Base-by-base conservation (phyloP, 257 asterid species). In the Nicotiana otophora region DNA sequence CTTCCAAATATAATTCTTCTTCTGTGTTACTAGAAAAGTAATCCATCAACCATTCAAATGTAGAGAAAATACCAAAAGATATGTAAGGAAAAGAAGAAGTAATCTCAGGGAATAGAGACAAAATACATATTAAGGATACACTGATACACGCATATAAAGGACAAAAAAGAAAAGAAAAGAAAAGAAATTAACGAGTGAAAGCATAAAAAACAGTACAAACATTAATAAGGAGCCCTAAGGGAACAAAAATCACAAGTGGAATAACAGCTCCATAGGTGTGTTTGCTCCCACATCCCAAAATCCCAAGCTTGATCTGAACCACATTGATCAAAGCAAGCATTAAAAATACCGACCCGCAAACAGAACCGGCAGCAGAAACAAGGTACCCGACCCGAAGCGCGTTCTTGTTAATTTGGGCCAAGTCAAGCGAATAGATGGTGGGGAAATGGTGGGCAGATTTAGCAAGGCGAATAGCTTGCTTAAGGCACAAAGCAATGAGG, bases 241-340 rank as follows among this genome's bases (percentile, higher is more conserved):
- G 96, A 16, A 94, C 98, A 77, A 95, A 84, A 39, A 91, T 87
- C 4, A 95, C 84, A 34, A 95, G 94, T 1, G 98, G 98, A 82
- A 91, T 89, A 78, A 95, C 93, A 31, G 97, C 98, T 28, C 90
- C 98, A 74, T 90, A 90, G 30, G 89, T 93, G 33, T 94, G 92
- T 36, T 84, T 33, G 64, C 90, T 88, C 33, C 97, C 98, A 84
- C 99, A 94, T 2, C 92, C 92, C 82, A 95, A 85, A 67, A 86
- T 54, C 51, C 98, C 98, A 65, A 95, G 93, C 91, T 95, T 95
- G 81, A 95, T 92, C 92, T 95, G 96, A 86, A 91, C 99, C 76
- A 95, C 94, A 81, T 91, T 91, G 46, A 92, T 87, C 93, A 94
- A 17, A 36, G 96, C 98, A 85, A 94, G 85, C 99, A 94, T 94